These are phyloP conservation scores for Fusarium verrucosum DNA, from an alignment of 2,329 filamentous ascomycete species.

Conservation along the genomic window DNA sequence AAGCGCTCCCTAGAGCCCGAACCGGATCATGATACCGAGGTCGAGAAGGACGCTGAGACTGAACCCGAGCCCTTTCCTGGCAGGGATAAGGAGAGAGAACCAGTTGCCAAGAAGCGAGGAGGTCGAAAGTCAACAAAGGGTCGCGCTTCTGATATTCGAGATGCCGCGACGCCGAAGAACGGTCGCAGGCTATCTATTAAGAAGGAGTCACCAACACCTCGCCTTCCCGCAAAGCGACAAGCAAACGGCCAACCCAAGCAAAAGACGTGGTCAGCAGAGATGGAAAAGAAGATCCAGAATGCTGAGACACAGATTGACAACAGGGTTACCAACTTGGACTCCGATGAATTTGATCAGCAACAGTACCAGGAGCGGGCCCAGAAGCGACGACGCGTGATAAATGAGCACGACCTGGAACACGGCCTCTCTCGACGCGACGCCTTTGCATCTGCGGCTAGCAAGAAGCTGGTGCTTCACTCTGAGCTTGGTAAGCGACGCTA, in stretches of 20 bases:
- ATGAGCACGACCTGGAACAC: slow-evolving; percentile 68
- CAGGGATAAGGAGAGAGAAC: slow-evolving; percentile 45
- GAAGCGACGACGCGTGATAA: slow-evolving; percentile 76
- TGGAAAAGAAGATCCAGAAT: slow-evolving; percentile 54
- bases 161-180: slow-evolving; percentile 59
- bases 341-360: slow-evolving; percentile 54
- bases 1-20: slow-evolving; percentile 45
- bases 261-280: slow-evolving; percentile 67
- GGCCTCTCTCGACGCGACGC: slow-evolving; percentile 70
- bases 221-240: slow-evolving; percentile 65
- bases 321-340: slow-evolving; percentile 57
- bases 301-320: slow-evolving; percentile 56
- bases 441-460: slow-evolving; percentile 66
- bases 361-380: slow-evolving; percentile 65
- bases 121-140: slow-evolving; percentile 56
- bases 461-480: slow-evolving; percentile 73
- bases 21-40: slow-evolving; percentile 47
- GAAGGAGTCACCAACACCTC: slow-evolving; percentile 57
- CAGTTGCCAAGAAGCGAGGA: slow-evolving; percentile 46
- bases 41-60: slow-evolving; percentile 50
- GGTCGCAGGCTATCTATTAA: slow-evolving; percentile 62
- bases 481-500: slow-evolving; percentile 79
- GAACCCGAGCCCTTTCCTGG: slow-evolving; percentile 45
- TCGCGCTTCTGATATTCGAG: slow-evolving; percentile 61
- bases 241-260: slow-evolving; percentile 71